phyloP scores from a whole-genome alignment of 768 basidiomycete species.

The Auriscalpium orientale region DNA sequence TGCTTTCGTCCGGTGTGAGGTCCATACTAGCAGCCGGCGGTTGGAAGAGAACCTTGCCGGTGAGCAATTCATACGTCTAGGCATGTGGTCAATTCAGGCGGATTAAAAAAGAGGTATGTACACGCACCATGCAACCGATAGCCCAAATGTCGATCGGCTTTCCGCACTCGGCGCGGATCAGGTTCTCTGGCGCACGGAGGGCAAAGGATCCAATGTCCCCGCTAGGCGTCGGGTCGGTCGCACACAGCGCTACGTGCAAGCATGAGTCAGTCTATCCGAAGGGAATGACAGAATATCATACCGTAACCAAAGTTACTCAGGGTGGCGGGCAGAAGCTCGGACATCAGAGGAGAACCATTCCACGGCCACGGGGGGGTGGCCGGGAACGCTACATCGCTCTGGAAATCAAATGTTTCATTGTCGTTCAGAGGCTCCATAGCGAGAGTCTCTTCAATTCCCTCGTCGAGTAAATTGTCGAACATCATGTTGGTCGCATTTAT shows the following conservation, averaged over 20 bases:
- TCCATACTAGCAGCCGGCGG: neutral
- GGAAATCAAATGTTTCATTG: no score
- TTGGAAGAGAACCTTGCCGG: neutral
- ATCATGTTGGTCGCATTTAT: neutral
- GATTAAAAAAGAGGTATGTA: no score
- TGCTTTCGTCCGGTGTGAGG: neutral
- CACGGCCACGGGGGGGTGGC: no score
- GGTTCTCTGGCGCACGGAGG: neutral
- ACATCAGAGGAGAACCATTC: neutral
- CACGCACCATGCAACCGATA: neutral
- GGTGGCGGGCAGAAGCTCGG: neutral
- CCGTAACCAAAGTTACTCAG: neutral
- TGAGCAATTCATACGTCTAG: neutral
- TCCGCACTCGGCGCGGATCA: neutral
- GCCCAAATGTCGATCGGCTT: neutral
- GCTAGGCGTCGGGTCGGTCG: no score
- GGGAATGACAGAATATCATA: neutral
- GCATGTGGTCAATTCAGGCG: neutral
- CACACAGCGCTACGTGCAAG: no score
- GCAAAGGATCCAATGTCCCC: neutral
- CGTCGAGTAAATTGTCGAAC: neutral
- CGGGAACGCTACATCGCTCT: no score
- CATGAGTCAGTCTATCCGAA: no score
- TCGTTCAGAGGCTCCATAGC: no score
- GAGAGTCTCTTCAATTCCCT: neutral